phyloP scores from a whole-genome alignment of 139 green algal species.

The Edaphochlamys debaryana region DNA sequence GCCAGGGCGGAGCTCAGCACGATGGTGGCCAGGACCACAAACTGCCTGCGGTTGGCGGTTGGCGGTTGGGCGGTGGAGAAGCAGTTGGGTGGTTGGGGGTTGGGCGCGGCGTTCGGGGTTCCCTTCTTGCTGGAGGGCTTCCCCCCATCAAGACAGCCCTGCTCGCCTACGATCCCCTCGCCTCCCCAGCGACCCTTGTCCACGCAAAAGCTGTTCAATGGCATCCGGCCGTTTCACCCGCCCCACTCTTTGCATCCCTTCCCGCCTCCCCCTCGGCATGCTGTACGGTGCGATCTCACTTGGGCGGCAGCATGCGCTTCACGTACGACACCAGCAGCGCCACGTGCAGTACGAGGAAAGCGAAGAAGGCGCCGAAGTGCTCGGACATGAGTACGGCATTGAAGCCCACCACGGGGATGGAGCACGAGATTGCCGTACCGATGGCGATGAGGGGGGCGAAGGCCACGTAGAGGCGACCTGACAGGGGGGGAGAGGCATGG shows the following conservation, averaged over 20 bases:
- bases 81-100: too few species aligned
- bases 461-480: slow-evolving; percentile 81
- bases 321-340: slow-evolving; percentile 76
- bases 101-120: too few species aligned
- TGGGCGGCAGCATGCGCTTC: slow-evolving; percentile 46
- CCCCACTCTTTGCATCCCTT: too few species aligned
- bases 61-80: too few species aligned
- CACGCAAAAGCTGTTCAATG: too few species aligned
- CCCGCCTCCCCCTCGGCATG: too few species aligned
- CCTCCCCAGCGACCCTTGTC: too few species aligned
- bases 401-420: slow-evolving; percentile 96
- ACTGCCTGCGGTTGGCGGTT: slow-evolving; percentile 28
- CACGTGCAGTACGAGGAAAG: slow-evolving; percentile 80
- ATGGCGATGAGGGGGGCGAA: slow-evolving; percentile 86
- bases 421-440: slow-evolving; percentile 74
- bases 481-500: neutral
- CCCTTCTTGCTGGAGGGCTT: too few species aligned
- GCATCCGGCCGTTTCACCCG: too few species aligned
- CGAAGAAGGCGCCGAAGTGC: slow-evolving; percentile 95
- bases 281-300: too few species aligned
- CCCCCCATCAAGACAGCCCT: too few species aligned
- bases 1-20: slow-evolving; percentile 61
- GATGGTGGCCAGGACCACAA: neutral
- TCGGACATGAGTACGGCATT: slow-evolving; percentile 96
- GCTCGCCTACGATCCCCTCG: too few species aligned